Evolutionary conservation across 2,329 filamentous ascomycete genomes (phyloP).

Genomic region (Pyricularia grisea): DNA sequence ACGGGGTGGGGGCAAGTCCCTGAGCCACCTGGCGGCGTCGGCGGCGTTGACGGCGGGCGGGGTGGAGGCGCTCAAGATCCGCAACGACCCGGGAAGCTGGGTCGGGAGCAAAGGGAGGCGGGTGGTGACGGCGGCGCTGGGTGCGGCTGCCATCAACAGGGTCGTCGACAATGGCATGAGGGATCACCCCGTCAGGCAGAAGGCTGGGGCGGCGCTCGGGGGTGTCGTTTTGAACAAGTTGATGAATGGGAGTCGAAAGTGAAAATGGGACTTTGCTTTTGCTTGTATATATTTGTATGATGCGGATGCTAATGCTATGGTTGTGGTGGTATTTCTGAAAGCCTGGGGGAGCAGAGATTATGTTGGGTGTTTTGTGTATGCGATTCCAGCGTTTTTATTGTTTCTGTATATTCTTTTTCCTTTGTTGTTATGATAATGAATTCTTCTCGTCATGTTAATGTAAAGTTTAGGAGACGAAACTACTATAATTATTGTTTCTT

Average conservation of each 20-base stretch:
- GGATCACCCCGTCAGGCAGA: neutral
- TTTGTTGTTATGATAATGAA: too few relatives aligned
- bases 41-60: constrained; percentile 16
- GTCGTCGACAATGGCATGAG: constrained; percentile 6
- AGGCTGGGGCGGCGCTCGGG: neutral
- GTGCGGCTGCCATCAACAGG: constrained; percentile 16
- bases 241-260: neutral
- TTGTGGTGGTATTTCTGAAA: too few relatives aligned
- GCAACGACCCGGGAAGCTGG: constrained; percentile 13
- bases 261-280: neutral
- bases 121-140: constrained; percentile 17
- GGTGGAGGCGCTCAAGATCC: constrained; percentile 13
- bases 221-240: neutral
- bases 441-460: too few relatives aligned
- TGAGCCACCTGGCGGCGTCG: constrained; percentile 12
- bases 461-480: too few relatives aligned
- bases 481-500: too few relatives aligned
- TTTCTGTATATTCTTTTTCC: too few relatives aligned
- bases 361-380: too few relatives aligned
- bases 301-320: too few relatives aligned
- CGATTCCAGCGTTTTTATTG: too few relatives aligned
- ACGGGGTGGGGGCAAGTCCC: constrained; percentile 8
- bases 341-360: too few relatives aligned
- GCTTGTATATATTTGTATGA: too few relatives aligned
- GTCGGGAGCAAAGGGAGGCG: constrained; percentile 15